Conservation (phyloP, 2,329 filamentous ascomycete species). For the Ophiostoma quercus region DNA sequence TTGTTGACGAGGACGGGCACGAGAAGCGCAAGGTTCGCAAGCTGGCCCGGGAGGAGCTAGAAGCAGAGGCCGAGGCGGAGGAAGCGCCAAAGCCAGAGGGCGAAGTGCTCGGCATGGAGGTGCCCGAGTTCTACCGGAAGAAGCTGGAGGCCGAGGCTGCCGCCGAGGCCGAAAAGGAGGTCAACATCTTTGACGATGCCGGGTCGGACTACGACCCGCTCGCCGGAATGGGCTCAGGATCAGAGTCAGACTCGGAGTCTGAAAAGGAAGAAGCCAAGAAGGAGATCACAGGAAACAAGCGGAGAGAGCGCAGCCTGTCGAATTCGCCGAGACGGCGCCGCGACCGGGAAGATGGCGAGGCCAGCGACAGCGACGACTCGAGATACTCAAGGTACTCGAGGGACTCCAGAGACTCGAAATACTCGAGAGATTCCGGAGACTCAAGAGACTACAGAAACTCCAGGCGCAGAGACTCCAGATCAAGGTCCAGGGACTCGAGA, state of each 20-base stretch:
- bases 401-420: slow-evolving; percentile 7
- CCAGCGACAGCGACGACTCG: slow-evolving; percentile 20
- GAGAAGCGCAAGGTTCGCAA: slow-evolving; percentile 61
- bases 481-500: not conserved
- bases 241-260: slow-evolving; percentile 36
- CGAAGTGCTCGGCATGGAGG: slow-evolving; percentile 60
- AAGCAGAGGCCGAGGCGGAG: slow-evolving; percentile 32
- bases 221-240: slow-evolving; percentile 48
- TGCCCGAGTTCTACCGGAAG: slow-evolving; percentile 54
- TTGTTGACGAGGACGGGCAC: slow-evolving; percentile 60
- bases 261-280: slow-evolving; percentile 21
- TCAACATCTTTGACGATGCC: slow-evolving; percentile 61
- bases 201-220: slow-evolving; percentile 64
- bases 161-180: slow-evolving; percentile 46
- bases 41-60: slow-evolving; percentile 30
- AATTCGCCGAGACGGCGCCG: not conserved
- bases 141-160: slow-evolving; percentile 44
- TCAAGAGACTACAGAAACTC: slow-evolving; percentile 3
- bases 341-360: slow-evolving; percentile 23
- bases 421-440: not conserved
- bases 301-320: slow-evolving; percentile 24
- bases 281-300: slow-evolving; percentile 9
- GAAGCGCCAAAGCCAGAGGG: slow-evolving; percentile 43
- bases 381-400: not conserved
- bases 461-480: slow-evolving; percentile 3